phyloP scores from a whole-genome alignment of 345 rosid species.

The Lepidium africanum region DNA sequence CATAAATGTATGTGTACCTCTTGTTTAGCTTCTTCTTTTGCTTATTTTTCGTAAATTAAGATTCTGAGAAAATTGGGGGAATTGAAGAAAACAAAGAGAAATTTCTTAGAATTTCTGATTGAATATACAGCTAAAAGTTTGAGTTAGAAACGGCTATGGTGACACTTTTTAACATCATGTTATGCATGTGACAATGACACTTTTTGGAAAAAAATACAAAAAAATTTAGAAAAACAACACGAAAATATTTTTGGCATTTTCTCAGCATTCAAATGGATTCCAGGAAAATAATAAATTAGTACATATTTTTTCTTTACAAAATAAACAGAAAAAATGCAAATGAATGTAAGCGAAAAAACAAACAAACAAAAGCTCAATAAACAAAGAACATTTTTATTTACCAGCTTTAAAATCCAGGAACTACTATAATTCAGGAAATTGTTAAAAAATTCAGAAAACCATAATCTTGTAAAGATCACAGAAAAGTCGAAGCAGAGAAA shows the following conservation, averaged over 20 bases:
- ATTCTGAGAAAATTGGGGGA: not conserved
- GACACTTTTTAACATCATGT: not conserved
- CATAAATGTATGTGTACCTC: not conserved
- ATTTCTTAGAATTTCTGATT: not conserved
- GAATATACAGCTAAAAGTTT: not conserved
- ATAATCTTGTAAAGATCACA: not conserved
- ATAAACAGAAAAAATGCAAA: not conserved
- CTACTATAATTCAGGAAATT: not conserved
- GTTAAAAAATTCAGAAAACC: not conserved
- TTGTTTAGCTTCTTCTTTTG: not conserved
- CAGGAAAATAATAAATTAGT: not conserved
- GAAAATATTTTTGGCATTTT: not conserved
- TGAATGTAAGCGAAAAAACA: not conserved
- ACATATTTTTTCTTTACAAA: too few relatives aligned
- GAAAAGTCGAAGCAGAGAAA: not conserved
- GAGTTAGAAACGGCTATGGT: conserved; percentile 5
- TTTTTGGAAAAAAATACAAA: not conserved
- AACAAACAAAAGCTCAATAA: not conserved
- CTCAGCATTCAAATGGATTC: not conserved
- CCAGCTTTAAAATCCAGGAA: not conserved
- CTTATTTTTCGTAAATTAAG: not conserved
- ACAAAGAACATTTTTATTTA: not conserved
- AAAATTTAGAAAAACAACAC: too few relatives aligned
- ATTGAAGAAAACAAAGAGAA: not conserved
- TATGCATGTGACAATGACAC: not conserved